Conservation (phyloP, 1,139 yeast genomes). For the Kodamaea fungicola region DNA sequence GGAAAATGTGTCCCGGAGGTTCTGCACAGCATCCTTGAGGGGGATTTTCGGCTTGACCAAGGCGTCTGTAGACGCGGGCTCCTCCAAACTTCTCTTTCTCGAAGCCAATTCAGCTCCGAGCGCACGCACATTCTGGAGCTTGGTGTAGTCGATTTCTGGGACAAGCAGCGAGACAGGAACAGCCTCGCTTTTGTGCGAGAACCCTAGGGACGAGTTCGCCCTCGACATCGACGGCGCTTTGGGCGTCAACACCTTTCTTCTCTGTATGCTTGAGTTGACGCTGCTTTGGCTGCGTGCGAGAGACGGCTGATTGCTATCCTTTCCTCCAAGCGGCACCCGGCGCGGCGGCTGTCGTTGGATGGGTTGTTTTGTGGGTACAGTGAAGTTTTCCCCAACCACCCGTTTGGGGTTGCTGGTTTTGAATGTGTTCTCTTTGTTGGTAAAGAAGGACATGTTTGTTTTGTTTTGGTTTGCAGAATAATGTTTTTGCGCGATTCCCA, state of each 20-base stretch:
- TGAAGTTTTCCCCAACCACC: constrained; percentile 6
- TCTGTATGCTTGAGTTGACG: constrained; percentile 9
- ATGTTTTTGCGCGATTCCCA: too few relatives aligned
- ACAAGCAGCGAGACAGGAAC: constrained; percentile 7
- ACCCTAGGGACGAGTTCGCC: constrained; percentile 41
- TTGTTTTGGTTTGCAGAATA: neutral
- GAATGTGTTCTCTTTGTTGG: constrained; percentile 11
- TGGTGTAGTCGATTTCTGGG: constrained; percentile 3
- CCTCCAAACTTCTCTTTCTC: constrained; percentile 5
- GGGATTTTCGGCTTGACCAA: constrained; percentile 5
- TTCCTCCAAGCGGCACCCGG: constrained; percentile 50
- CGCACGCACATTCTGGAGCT: constrained; percentile 1
- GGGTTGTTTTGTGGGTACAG: constrained; percentile 4
- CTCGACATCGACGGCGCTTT: constrained; percentile 27
- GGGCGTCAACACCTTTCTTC: constrained; percentile 14
- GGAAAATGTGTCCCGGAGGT: constrained; percentile 3
- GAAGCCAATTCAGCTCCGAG: constrained; percentile 1
- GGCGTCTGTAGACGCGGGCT: constrained; percentile 6
- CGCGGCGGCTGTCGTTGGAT: constrained; percentile 3
- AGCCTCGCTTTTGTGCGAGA: constrained; percentile 16
- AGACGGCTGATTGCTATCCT: constrained; percentile 34
- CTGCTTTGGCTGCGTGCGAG: constrained; percentile 20
- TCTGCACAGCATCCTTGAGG: constrained; percentile 5
- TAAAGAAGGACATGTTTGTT: constrained; percentile 5
- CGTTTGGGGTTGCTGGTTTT: constrained; percentile 5